Evolutionary conservation across 805 yeast species (phyloP), one percentile per base, ranked within the genome.

Genomic region (Candida gorgasii): DNA sequence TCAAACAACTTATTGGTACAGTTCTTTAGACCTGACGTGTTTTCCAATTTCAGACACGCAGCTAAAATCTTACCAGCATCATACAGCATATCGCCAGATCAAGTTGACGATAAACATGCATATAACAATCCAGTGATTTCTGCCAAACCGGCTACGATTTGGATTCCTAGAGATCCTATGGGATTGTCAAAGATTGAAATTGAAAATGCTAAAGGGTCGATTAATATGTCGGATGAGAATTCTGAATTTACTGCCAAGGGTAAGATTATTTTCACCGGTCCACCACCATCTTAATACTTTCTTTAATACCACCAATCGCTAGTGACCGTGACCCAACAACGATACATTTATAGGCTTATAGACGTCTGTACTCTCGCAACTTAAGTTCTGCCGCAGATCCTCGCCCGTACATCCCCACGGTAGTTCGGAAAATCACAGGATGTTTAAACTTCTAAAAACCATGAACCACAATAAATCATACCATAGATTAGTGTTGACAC

Each of bases 161-260:
- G 99, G 99, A 79, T 92, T 55, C 95, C 97, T n/a, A 69, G 71
- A 44, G 99, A 92, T 61, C 84, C 87, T 8, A 79, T 80, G 77
- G 98, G 98, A 1, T 76, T 88, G 52, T 85, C 96, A 1, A 64
- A 71, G 1, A 58, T 55, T 11, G 80, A 83, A 53, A 81, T 86
- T 16, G 75, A 74, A 29, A 69, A 78, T 31, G 73, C 87, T 39
- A 59, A 67, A 15, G 75, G 72, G 1, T 69, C 80, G 6, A 77
- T 89, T 36, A 73, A 76, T 13, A 80, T 86, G 39, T 70, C 79
- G 42, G 95, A 89, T 58, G 80, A 75, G 36, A 82, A 84, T 51
- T 79, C 96, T 0, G 61, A 67, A 36, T 79, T 86, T 40, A 50
- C 47, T 38, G 57, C 57, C 19, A 66, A 59, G 50, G 75, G 74